Percentiles rank a stretch among this genome's conserved stretches.
Evolutionary conservation across 2,329 filamentous ascomycete species (phyloP).

Genomic region (Aspergillus sp.): DNA sequence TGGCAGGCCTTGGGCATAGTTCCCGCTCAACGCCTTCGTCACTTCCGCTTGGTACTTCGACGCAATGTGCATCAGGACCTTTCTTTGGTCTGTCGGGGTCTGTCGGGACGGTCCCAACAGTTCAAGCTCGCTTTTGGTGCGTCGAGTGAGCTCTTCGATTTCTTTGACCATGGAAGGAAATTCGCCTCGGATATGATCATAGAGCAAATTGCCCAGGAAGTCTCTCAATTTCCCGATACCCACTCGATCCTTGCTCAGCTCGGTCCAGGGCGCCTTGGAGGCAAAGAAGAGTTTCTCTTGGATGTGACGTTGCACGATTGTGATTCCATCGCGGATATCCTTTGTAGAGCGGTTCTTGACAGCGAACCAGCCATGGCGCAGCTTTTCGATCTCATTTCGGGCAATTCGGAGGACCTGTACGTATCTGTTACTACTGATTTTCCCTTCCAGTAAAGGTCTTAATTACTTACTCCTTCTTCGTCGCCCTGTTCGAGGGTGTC

Average conservation of each 20-base stretch:
- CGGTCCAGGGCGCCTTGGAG: not conserved
- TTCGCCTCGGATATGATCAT: not conserved
- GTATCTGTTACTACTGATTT: not conserved
- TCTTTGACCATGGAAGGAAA: not conserved
- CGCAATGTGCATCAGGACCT: not conserved
- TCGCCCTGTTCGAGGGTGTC: constrained; percentile 31
- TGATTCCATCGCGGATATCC: constrained; percentile 21
- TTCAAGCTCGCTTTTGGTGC: not conserved
- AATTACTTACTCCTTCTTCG: constrained; percentile 15
- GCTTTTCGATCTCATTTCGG: constrained; percentile 13
- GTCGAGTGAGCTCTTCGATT: not conserved
- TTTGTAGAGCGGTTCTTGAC: constrained; percentile 26
- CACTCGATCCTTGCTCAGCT: not conserved
- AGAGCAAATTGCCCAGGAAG: not conserved
- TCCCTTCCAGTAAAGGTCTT: not conserved
- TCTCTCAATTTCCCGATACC: not conserved
- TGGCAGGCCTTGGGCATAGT: not conserved
- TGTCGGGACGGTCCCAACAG: not conserved
- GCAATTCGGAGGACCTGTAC: not conserved
- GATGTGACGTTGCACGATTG: not conserved
- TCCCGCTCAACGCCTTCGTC: not conserved
- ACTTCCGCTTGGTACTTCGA: not conserved
- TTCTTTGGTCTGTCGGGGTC: not conserved
- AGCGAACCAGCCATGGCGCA: constrained; percentile 26
- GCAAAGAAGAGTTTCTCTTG: not conserved